These are phyloP conservation scores for Mycena rosella DNA, from an alignment of 768 basidiomycete species.

Conservation along the genomic window DNA sequence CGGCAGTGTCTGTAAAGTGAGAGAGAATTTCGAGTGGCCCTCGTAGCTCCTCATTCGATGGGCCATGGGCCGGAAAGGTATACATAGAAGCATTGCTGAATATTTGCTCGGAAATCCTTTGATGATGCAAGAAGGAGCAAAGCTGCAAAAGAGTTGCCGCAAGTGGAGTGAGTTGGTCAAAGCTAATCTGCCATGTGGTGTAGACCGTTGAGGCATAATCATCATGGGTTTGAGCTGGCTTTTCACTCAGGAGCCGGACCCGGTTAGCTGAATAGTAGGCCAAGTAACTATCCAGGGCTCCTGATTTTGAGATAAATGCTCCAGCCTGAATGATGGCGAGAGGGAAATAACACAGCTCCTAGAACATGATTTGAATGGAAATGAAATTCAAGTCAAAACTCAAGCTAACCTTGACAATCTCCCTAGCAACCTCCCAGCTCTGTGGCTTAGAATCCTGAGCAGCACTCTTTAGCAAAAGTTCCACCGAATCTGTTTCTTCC, in stretches of 20 bases:
- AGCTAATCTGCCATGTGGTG: conserved; percentile 24
- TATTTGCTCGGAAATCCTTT: conserved; percentile 19
- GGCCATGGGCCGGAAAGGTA: not conserved
- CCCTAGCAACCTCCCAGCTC: not conserved
- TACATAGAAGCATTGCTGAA: not conserved
- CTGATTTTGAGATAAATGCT: conserved; percentile 11
- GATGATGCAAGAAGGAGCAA: conserved; percentile 7
- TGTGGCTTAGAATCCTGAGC: not conserved
- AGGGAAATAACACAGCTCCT: conserved; percentile 6
- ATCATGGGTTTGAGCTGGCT: too few relatives aligned
- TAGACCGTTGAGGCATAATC: too few relatives aligned
- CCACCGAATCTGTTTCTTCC: conserved; percentile 3
- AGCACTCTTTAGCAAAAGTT: not conserved
- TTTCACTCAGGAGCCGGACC: not conserved
- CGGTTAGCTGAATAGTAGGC: not conserved
- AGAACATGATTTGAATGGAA: not conserved
- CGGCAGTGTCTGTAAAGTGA: not conserved
- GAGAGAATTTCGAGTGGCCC: not conserved
- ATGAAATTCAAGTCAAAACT: not conserved
- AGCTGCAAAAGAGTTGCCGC: conserved; percentile 14
- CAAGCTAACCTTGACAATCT: conserved; percentile 16
- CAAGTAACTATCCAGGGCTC: not conserved
- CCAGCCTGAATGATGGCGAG: conserved; percentile 24
- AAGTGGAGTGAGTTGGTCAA: not conserved
- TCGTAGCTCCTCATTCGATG: not conserved